phyloP scores from a whole-genome alignment of 768 basidiomycete species.

The Rhizopogon rudus region DNA sequence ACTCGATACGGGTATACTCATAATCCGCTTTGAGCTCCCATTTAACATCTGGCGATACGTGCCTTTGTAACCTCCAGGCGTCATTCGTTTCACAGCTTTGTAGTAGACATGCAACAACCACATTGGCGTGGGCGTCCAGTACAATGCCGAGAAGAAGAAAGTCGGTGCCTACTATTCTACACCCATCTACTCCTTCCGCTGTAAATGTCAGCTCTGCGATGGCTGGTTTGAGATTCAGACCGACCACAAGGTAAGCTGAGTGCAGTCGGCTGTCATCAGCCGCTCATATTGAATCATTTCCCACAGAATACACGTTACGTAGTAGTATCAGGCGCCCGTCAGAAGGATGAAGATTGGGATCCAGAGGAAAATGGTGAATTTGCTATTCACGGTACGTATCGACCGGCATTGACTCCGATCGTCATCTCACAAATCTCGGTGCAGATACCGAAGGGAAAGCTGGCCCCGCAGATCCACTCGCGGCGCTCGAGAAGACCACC shows the following conservation, averaged over 20 bases:
- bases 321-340: slow-evolving; percentile 86
- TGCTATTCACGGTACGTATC: slow-evolving; percentile 69
- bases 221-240: slow-evolving; percentile 99
- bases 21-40: slow-evolving; percentile 92
- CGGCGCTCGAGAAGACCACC: slow-evolving; percentile 84
- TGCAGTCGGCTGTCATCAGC: neutral
- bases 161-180: slow-evolving; percentile 93
- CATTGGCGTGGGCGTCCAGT: slow-evolving; percentile 98
- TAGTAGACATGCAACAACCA: slow-evolving; percentile 95
- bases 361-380: slow-evolving; percentile 95
- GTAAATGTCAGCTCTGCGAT: slow-evolving; percentile 95
- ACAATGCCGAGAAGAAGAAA: slow-evolving; percentile 99
- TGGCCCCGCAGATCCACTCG: slow-evolving; percentile 73
- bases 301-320: slow-evolving; percentile 90
- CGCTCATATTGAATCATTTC: neutral
- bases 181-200: slow-evolving; percentile 91
- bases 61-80: neutral
- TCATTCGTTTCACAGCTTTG: neutral
- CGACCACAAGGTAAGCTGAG: slow-evolving; percentile 78
- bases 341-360: slow-evolving; percentile 96
- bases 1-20: slow-evolving; percentile 92
- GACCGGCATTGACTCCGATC: neutral
- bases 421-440: slow-evolving; percentile 1
- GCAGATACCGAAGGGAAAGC: slow-evolving; percentile 66
- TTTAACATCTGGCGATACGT: slow-evolving; percentile 96